Conservation (phyloP, 1,284 basidiomycete species). For the Heliocybe sulcata region DNA sequence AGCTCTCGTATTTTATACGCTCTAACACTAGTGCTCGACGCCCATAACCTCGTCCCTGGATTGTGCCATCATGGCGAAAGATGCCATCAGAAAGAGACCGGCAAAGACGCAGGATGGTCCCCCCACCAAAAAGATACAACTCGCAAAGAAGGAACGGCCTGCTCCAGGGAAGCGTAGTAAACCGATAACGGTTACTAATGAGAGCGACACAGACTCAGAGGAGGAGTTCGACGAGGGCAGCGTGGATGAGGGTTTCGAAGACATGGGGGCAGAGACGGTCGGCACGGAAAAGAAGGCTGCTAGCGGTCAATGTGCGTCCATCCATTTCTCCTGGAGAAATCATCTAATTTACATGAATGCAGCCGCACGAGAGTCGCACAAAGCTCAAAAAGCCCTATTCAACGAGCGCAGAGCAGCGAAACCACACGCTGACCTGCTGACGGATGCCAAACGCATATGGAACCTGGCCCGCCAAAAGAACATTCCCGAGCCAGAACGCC, state of each 20-base stretch:
- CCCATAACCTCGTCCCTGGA: background rate
- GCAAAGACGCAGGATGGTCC: background rate
- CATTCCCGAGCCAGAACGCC: conserved; percentile 63
- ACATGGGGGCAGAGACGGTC: conserved; percentile 12
- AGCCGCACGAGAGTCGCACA: conserved; percentile 62
- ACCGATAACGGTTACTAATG: conserved; percentile 10
- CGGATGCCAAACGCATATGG: conserved; percentile 77
- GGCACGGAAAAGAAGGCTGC: conserved; percentile 34
- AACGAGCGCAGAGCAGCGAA: conserved; percentile 68
- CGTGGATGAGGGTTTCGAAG: conserved; percentile 12
- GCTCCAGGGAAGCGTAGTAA: conserved; percentile 6
- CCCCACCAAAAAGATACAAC: background rate
- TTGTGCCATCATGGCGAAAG: background rate
- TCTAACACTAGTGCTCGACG: too few relatives aligned
- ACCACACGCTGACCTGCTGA: conserved; percentile 68
- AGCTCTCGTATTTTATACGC: too few relatives aligned
- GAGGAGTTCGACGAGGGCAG: conserved; percentile 16
- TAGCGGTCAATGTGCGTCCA: conserved; percentile 34
- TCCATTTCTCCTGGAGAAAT: background rate
- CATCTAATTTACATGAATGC: background rate
- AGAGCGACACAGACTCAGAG: conserved; percentile 1
- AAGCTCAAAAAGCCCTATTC: conserved; percentile 54
- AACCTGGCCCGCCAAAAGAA: conserved; percentile 73
- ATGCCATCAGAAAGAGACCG: background rate
- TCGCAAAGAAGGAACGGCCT: background rate